Conservation (phyloP, 2,329 filamentous ascomycete species). For the Sporothrix luriei region DNA sequence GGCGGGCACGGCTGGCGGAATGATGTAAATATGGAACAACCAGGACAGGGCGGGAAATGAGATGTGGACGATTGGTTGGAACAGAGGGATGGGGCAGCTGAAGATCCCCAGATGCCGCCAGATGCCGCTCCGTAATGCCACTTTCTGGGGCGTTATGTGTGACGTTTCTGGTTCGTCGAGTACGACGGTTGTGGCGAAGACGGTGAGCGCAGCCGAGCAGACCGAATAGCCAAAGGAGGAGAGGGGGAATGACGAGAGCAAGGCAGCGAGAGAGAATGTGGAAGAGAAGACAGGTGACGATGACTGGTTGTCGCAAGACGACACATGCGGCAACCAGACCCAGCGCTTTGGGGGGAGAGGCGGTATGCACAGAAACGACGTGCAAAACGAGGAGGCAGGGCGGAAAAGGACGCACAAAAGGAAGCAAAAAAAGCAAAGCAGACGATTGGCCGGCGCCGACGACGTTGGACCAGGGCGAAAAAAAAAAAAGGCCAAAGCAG, state of each 20-base stretch:
- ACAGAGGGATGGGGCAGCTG: conserved; percentile 26
- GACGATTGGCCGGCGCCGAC: conserved; percentile 10
- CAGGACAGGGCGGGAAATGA: conserved; percentile 28
- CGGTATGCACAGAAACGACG: background rate
- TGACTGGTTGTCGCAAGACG: conserved; percentile 18
- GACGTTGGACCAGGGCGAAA: background rate
- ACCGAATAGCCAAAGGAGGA: background rate
- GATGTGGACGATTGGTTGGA: conserved; percentile 28
- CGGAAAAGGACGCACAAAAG: conserved; percentile 16
- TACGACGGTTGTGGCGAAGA: conserved; percentile 7
- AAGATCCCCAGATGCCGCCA: conserved; percentile 26
- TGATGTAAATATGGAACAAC: conserved; percentile 18
- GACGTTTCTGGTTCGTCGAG: conserved; percentile 1
- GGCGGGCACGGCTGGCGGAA: conserved; percentile 22
- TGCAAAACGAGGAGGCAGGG: background rate
- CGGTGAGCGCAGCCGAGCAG: conserved; percentile 23
- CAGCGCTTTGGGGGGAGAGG: background rate
- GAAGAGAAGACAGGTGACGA: background rate
- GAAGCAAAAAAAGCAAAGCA: conserved; percentile 20
- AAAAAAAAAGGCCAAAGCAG: conserved; percentile 5
- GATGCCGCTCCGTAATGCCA: conserved; percentile 18
- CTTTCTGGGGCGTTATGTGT: conserved; percentile 10
- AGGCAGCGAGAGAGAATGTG: conserved; percentile 2
- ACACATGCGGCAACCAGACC: conserved; percentile 11
- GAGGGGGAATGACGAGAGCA: background rate